Evolutionary conservation across 1,284 basidiomycete genomes (phyloP).

Genomic region (Pseudozyma thailandica): DNA sequence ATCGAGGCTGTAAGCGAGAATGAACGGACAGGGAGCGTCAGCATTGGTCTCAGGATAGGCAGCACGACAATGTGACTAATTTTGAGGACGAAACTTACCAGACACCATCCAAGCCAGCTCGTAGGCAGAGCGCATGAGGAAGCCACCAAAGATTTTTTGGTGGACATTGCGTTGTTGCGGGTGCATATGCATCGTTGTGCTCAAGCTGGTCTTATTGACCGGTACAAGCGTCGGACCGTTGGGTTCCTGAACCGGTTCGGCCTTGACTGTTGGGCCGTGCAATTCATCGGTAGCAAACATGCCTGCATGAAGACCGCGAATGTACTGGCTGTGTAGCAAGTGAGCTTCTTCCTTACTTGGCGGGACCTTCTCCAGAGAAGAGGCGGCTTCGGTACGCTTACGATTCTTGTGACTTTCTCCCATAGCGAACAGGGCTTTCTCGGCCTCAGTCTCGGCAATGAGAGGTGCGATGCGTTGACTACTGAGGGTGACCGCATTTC

Average conservation of each 20-base stretch:
- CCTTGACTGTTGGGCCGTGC: conserved; percentile 19
- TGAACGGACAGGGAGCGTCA: conserved; percentile 4
- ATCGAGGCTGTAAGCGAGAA: conserved; percentile 38
- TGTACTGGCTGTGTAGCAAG: conserved; percentile 65
- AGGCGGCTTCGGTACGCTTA: conserved; percentile 56
- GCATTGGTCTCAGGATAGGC: not conserved
- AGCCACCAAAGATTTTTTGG: conserved; percentile 58
- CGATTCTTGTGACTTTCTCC: conserved; percentile 65
- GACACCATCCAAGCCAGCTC: conserved; percentile 68
- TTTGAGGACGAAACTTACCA: conserved; percentile 22
- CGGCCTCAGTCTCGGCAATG: conserved; percentile 55
- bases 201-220: conserved; percentile 51
- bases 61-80: not conserved
- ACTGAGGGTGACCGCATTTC: conserved; percentile 55
- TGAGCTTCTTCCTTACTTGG: conserved; percentile 67
- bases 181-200: conserved; percentile 63
- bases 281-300: conserved; percentile 43
- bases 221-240: conserved; percentile 53
- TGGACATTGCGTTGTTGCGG: conserved; percentile 62
- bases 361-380: conserved; percentile 60
- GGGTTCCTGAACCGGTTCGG: conserved; percentile 12
- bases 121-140: conserved; percentile 65
- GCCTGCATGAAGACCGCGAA: conserved; percentile 46
- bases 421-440: conserved; percentile 63
- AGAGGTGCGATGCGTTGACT: conserved; percentile 62